phyloP scores from a whole-genome alignment of 345 rosid species.

The Populus deltoides region DNA sequence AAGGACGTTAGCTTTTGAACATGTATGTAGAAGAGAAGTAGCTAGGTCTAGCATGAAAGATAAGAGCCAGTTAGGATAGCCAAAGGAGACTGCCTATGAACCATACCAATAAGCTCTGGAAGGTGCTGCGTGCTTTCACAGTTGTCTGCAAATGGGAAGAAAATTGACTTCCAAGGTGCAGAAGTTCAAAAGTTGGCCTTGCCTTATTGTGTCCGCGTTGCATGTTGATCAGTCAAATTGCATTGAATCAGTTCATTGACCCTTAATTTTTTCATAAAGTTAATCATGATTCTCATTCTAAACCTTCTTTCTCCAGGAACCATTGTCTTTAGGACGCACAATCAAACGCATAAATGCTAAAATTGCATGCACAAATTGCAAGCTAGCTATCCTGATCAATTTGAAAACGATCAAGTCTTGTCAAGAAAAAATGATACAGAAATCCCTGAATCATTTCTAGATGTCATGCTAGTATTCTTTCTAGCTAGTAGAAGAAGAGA shows the following conservation, averaged over 20 bases:
- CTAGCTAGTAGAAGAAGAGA: background rate
- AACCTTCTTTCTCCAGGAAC: background rate
- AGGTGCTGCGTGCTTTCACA: slow-evolving; percentile 2
- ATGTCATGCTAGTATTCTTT: no score
- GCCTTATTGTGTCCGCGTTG: background rate
- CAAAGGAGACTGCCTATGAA: slow-evolving; percentile 29
- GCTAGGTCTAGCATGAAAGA: slow-evolving; percentile 23
- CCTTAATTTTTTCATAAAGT: background rate
- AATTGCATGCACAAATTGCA: background rate
- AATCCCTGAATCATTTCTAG: background rate
- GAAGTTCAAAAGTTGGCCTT: background rate
- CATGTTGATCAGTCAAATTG: slow-evolving; percentile 14
- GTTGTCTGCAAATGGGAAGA: background rate
- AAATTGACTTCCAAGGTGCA: background rate
- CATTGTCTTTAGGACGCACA: background rate
- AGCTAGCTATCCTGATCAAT: background rate
- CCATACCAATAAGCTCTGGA: background rate
- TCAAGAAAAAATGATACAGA: background rate
- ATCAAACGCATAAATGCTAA: background rate
- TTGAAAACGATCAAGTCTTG: background rate
- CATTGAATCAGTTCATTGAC: slow-evolving; percentile 21
- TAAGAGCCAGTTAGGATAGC: slow-evolving; percentile 39
- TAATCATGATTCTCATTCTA: background rate
- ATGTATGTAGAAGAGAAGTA: background rate
- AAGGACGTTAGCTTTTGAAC: background rate